Conservation (phyloP, 805 yeast species). For the Metschnikowia gelsemii region DNA sequence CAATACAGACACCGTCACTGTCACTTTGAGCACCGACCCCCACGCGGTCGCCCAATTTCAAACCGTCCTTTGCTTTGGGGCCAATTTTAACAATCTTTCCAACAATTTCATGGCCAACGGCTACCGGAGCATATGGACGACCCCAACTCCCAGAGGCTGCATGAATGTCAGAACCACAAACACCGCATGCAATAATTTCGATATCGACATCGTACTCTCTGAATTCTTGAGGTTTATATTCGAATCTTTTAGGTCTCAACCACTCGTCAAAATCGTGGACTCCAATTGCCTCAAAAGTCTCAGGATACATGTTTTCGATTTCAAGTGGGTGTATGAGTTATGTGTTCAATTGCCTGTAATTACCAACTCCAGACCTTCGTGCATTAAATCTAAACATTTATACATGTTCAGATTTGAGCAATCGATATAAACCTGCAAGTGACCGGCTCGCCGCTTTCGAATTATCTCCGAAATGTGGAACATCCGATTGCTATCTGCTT, state of each 20-base stretch:
- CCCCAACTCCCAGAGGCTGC: conserved; percentile 54
- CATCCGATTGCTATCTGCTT: too few species aligned
- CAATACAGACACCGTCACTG: conserved; percentile 16
- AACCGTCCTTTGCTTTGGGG: conserved; percentile 23
- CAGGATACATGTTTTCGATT: conserved; percentile 21
- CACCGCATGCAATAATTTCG: conserved; percentile 20
- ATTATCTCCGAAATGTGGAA: too few species aligned
- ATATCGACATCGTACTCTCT: conserved; percentile 22
- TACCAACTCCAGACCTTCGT: too few species aligned
- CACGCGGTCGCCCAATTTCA: conserved; percentile 69
- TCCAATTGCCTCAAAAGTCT: conserved; percentile 20
- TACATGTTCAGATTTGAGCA: too few species aligned
- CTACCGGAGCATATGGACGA: conserved; percentile 21
- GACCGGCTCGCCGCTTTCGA: too few species aligned
- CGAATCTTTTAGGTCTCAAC: conserved; percentile 21
- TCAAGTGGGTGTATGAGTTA: too few species aligned
- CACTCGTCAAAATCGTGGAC: conserved; percentile 22
- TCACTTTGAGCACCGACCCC: conserved; percentile 73
- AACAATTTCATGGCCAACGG: conserved; percentile 31
- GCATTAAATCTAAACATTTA: too few species aligned
- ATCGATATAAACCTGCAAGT: too few species aligned
- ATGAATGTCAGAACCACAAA: conserved; percentile 65
- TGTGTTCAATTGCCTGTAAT: too few species aligned
- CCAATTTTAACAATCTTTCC: conserved; percentile 22
- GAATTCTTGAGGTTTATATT: conserved; percentile 19